Percentiles rank a stretch among this genome's conserved stretches.
Conservation (phyloP, 768 basidiomycete species). For the Leccinellum rugosiceps region DNA sequence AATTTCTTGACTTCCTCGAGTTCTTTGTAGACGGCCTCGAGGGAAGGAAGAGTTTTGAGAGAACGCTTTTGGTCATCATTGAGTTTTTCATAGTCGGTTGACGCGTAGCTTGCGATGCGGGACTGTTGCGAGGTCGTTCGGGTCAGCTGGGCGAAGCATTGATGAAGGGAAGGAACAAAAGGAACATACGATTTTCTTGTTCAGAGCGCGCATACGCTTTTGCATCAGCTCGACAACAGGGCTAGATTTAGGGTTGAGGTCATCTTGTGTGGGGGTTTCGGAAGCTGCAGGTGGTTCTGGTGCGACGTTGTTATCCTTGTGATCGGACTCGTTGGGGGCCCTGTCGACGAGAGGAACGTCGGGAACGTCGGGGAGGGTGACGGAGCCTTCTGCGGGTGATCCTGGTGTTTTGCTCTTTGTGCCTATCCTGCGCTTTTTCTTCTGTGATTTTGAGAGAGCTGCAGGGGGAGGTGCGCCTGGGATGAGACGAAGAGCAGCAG, state of each 20-base stretch:
- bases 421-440: slow-evolving; percentile 69
- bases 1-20: slow-evolving; percentile 80
- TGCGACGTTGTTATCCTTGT: slow-evolving; percentile 44
- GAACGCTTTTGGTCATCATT: slow-evolving; percentile 85
- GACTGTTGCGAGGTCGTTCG: slow-evolving; percentile 41
- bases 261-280: slow-evolving; percentile 43
- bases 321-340: slow-evolving; percentile 45
- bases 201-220: slow-evolving; percentile 73
- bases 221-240: slow-evolving; percentile 75
- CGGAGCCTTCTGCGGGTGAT: slow-evolving; percentile 39
- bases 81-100: slow-evolving; percentile 65
- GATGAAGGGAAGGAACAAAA: slow-evolving; percentile 8
- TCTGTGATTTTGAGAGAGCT: slow-evolving; percentile 56
- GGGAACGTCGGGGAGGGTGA: slow-evolving; percentile 42
- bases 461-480: slow-evolving; percentile 74
- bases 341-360: slow-evolving; percentile 48
- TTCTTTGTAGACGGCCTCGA: slow-evolving; percentile 81
- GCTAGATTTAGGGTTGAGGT: slow-evolving; percentile 49
- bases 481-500: slow-evolving; percentile 49
- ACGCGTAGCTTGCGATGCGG: slow-evolving; percentile 69
- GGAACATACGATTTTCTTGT: slow-evolving; percentile 77
- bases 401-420: slow-evolving; percentile 43
- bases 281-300: slow-evolving; percentile 43
- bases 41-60: slow-evolving; percentile 65
- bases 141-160: slow-evolving; percentile 9